Evolutionary conservation across 345 rosid genomes (phyloP).

Genomic region (Anacardium occidentale): DNA sequence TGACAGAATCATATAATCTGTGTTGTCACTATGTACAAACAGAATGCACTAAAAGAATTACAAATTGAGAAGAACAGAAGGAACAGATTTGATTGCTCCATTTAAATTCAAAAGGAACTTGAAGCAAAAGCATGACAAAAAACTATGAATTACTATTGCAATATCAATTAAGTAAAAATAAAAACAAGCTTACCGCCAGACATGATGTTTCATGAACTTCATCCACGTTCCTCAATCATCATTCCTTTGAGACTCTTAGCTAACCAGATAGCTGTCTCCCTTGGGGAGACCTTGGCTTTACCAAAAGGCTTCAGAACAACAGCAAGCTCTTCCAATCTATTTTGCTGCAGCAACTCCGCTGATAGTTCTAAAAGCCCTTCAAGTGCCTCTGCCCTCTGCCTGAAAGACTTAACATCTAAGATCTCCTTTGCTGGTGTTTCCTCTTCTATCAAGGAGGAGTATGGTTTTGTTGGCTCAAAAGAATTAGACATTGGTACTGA

Average conservation of each 20-base stretch:
- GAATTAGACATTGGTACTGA: conserved; percentile 40
- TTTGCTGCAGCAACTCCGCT: conserved; percentile 85
- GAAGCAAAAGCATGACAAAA: conserved; percentile 18
- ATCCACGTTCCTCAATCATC: conserved; percentile 75
- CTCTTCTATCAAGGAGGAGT: conserved; percentile 42
- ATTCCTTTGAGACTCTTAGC: conserved; percentile 94
- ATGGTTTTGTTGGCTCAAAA: conserved; percentile 39
- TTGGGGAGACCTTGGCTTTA: conserved; percentile 87
- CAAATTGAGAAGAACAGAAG: conserved; percentile 17
- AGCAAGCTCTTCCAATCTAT: conserved; percentile 84
- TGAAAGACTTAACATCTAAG: conserved; percentile 76
- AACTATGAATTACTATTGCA: conserved; percentile 14
- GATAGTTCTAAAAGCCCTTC: conserved; percentile 93
- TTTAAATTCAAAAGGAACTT: conserved; percentile 21
- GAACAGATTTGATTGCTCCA: conserved; percentile 7
- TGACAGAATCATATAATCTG: conserved; percentile 19
- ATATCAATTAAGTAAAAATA: conserved; percentile 1
- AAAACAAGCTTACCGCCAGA: conserved; percentile 31
- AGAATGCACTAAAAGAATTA: conserved; percentile 29
- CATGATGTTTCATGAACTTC: conserved; percentile 41
- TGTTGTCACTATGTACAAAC: conserved; percentile 42
- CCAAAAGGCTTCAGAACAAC: conserved; percentile 96
- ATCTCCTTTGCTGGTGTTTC: conserved; percentile 64
- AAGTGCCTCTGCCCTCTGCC: conserved; percentile 98
- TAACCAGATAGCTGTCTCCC: conserved; percentile 99